phyloP scores from a whole-genome alignment of 2,329 filamentous ascomycete genomes.

The Raffaelea ambrosiae region DNA sequence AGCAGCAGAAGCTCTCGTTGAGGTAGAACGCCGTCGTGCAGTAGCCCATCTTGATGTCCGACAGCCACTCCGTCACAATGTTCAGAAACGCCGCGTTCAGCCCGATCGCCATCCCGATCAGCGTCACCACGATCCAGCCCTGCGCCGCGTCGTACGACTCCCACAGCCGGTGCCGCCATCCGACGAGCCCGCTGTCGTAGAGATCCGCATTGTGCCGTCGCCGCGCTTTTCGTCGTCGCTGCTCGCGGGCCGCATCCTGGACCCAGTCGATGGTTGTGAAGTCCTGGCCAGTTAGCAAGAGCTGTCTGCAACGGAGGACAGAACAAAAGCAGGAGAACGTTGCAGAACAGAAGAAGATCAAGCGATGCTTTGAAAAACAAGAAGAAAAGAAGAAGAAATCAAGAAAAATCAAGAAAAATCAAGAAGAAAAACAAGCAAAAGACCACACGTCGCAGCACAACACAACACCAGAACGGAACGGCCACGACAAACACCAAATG shows the following conservation, averaged over 20 bases:
- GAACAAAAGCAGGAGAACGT: too few species aligned
- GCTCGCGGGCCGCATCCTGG: slow-evolving; percentile 89
- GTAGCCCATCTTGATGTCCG: slow-evolving; percentile 92
- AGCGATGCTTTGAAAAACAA: too few species aligned
- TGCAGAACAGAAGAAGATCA: too few species aligned
- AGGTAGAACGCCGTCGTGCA: slow-evolving; percentile 94
- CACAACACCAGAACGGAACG: too few species aligned
- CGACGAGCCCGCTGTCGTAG: slow-evolving; percentile 57
- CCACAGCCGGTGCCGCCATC: slow-evolving; percentile 73
- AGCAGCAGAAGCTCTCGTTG: slow-evolving; percentile 96
- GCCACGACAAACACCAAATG: too few species aligned
- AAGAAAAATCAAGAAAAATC: too few species aligned
- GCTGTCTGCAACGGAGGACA: too few species aligned
- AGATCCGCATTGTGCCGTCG: slow-evolving; percentile 64
- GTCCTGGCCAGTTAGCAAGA: slow-evolving; percentile 52
- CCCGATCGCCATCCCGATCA: slow-evolving; percentile 88
- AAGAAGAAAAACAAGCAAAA: too few species aligned
- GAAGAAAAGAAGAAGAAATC: too few species aligned
- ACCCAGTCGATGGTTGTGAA: slow-evolving; percentile 99
- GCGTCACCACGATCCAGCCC: slow-evolving; percentile 93
- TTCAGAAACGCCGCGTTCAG: slow-evolving; percentile 89
- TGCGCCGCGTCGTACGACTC: slow-evolving; percentile 94
- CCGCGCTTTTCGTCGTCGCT: slow-evolving; percentile 68
- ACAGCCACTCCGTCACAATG: slow-evolving; percentile 94
- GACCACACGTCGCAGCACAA: too few species aligned